These are phyloP conservation scores for Rhizopogon vesiculosus DNA, from an alignment of 768 basidiomycete genomes.

Conservation along the genomic window DNA sequence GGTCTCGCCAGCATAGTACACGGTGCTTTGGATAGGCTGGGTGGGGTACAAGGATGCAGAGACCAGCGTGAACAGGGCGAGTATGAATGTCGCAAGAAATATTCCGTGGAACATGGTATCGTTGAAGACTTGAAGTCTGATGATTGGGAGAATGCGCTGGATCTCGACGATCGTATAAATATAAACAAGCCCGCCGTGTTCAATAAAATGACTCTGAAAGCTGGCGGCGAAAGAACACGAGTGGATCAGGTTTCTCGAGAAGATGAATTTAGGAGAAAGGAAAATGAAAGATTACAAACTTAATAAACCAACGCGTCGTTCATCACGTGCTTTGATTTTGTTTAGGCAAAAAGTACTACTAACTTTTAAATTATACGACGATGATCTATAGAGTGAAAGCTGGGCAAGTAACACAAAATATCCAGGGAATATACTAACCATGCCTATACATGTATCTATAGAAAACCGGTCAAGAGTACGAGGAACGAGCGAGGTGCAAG, in stretches of 20 bases:
- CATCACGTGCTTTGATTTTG: constrained; percentile 2
- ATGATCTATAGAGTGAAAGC: neutral
- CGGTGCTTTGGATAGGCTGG: constrained; percentile 40
- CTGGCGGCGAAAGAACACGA: constrained; percentile 1
- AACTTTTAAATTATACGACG: neutral
- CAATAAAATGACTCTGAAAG: constrained; percentile 3
- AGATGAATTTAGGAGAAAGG: neutral
- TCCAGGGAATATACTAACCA: neutral
- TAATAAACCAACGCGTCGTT: neutral
- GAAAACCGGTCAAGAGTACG: neutral
- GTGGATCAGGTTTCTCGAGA: neutral
- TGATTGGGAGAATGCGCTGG: neutral
- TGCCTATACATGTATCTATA: neutral
- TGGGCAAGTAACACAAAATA: neutral
- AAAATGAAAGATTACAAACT: neutral
- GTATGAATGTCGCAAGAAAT: neutral
- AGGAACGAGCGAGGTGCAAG: neutral
- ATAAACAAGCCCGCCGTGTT: constrained; percentile 25
- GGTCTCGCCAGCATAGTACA: constrained; percentile 39
- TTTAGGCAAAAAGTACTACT: too few species aligned
- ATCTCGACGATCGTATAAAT: neutral
- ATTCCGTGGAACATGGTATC: constrained; percentile 1
- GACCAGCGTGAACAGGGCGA: constrained; percentile 10
- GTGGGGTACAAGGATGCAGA: constrained; percentile 46
- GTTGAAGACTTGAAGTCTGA: neutral